A percentile compares a stretch with the other conserved stretches of the same genome.
These are phyloP conservation scores for Lachnellula willkommii DNA, from an alignment of 2,329 filamentous ascomycete species.

Conservation along the genomic window DNA sequence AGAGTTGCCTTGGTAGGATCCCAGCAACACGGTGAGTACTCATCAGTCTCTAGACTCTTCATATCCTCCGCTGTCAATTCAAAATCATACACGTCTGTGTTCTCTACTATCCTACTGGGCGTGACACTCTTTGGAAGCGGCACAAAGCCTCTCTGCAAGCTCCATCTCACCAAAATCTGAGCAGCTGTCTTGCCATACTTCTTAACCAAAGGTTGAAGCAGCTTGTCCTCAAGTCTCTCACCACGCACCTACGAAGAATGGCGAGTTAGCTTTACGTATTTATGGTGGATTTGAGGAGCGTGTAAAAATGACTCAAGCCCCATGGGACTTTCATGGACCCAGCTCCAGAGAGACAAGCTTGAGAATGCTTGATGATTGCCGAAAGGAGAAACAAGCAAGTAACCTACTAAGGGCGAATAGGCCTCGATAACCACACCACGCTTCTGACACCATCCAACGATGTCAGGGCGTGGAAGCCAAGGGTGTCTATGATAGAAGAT, in stretches of 20 bases:
- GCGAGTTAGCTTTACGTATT: too few species aligned
- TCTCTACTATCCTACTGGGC: slow-evolving; percentile 60
- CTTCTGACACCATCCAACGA: slow-evolving; percentile 69
- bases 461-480: slow-evolving; percentile 75
- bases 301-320: too few species aligned
- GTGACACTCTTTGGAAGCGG: slow-evolving; percentile 72
- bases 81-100: slow-evolving; percentile 52
- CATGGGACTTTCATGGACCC: too few species aligned
- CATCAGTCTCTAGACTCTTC: slow-evolving; percentile 42
- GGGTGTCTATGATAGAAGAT: slow-evolving; percentile 50
- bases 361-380: too few species aligned
- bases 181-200: slow-evolving; percentile 70
- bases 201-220: slow-evolving; percentile 57
- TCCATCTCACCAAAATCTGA: slow-evolving; percentile 76
- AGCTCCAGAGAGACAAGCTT: too few species aligned
- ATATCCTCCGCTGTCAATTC: slow-evolving; percentile 50
- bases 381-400: too few species aligned
- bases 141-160: slow-evolving; percentile 70
- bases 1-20: slow-evolving; percentile 41
- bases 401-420: slow-evolving; percentile 49
- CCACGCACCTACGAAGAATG: slow-evolving; percentile 43
- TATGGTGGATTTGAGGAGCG: too few species aligned
- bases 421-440: slow-evolving; percentile 59
- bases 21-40: slow-evolving; percentile 53
- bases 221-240: slow-evolving; percentile 63